A percentile compares a stretch with the other conserved stretches of the same genome.
These are phyloP conservation scores for Suillus hirtellus DNA, from an alignment of 768 basidiomycete genomes.

Conservation along the genomic window DNA sequence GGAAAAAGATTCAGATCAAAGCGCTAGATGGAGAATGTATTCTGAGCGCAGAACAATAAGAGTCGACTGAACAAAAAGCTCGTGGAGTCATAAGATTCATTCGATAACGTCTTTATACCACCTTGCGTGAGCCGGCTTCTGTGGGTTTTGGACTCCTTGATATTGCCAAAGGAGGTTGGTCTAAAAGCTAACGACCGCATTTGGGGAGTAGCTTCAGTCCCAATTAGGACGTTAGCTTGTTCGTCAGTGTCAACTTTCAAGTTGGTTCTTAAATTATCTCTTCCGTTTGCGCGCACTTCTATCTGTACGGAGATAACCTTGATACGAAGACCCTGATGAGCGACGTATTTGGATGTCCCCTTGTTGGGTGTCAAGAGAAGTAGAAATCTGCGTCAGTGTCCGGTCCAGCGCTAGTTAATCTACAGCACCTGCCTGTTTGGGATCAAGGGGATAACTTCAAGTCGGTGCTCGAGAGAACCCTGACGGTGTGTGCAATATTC, in stretches of 20 bases:
- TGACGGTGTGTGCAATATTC: neutral
- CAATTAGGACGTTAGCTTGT: conserved; percentile 31
- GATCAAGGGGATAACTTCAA: conserved; percentile 14
- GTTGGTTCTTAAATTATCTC: neutral
- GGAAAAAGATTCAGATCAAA: conserved; percentile 1
- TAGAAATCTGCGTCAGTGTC: neutral
- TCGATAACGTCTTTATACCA: conserved; percentile 27
- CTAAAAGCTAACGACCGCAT: conserved; percentile 20
- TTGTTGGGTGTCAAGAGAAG: conserved; percentile 18
- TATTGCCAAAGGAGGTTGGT: conserved; percentile 28
- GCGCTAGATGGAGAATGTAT: conserved; percentile 10
- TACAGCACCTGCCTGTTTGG: conserved; percentile 20
- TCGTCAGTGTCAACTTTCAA: neutral
- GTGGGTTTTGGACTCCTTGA: conserved; percentile 20
- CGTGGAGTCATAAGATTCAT: conserved; percentile 12
- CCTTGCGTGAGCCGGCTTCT: neutral
- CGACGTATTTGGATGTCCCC: conserved; percentile 21
- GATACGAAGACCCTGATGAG: neutral
- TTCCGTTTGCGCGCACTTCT: neutral
- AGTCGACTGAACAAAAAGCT: conserved; percentile 21
- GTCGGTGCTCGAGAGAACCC: neutral
- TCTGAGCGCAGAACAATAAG: conserved; percentile 33
- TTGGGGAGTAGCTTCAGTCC: conserved; percentile 26
- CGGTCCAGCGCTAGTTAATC: conserved; percentile 3
- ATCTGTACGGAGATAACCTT: neutral